Percentiles rank a stretch among this genome's conserved stretches.
These are phyloP conservation scores for Graphilbum fragrans DNA, from an alignment of 2,329 filamentous ascomycete species.

Conservation along the genomic window DNA sequence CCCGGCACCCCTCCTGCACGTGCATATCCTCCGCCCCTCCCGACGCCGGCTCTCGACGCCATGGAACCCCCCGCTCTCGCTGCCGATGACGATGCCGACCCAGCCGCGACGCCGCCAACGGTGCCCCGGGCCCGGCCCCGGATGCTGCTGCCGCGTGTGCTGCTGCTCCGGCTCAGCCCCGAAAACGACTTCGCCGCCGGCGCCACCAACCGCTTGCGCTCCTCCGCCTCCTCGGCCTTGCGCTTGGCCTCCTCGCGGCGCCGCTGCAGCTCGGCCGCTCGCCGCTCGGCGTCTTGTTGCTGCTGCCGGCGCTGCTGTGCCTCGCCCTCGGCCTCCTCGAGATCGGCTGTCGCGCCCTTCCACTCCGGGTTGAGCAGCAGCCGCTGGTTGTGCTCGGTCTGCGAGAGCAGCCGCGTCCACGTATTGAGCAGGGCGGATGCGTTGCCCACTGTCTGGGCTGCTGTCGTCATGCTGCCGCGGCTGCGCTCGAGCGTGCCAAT, in stretches of 20 bases:
- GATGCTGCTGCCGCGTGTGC: not conserved
- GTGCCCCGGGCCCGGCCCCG: slow-evolving; percentile 1
- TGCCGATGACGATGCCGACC: slow-evolving; percentile 9
- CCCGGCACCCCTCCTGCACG: not conserved
- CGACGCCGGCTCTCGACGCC: not conserved
- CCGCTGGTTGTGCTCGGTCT: slow-evolving; percentile 95
- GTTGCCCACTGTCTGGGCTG: slow-evolving; percentile 73
- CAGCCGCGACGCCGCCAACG: slow-evolving; percentile 3
- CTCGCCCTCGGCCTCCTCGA: slow-evolving; percentile 66
- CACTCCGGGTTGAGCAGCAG: slow-evolving; percentile 79
- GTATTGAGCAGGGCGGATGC: slow-evolving; percentile 85
- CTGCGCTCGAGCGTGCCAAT: slow-evolving; percentile 60
- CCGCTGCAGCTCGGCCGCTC: slow-evolving; percentile 66
- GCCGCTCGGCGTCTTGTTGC: slow-evolving; percentile 66
- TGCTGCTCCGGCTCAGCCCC: slow-evolving; percentile 2
- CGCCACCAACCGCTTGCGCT: slow-evolving; percentile 29
- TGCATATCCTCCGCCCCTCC: not conserved
- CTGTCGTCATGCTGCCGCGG: slow-evolving; percentile 74
- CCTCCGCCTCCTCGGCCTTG: slow-evolving; percentile 47
- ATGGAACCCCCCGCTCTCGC: slow-evolving; percentile 2
- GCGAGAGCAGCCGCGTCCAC: slow-evolving; percentile 90
- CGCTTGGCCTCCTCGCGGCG: slow-evolving; percentile 58
- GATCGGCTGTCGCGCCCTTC: slow-evolving; percentile 79
- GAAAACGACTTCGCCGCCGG: slow-evolving; percentile 1
- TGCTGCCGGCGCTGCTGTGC: slow-evolving; percentile 40